Percentiles rank a stretch among this genome's conserved stretches.
These are phyloP conservation scores for Grammothele lineata DNA, from an alignment of 768 basidiomycete genomes.

Conservation along the genomic window DNA sequence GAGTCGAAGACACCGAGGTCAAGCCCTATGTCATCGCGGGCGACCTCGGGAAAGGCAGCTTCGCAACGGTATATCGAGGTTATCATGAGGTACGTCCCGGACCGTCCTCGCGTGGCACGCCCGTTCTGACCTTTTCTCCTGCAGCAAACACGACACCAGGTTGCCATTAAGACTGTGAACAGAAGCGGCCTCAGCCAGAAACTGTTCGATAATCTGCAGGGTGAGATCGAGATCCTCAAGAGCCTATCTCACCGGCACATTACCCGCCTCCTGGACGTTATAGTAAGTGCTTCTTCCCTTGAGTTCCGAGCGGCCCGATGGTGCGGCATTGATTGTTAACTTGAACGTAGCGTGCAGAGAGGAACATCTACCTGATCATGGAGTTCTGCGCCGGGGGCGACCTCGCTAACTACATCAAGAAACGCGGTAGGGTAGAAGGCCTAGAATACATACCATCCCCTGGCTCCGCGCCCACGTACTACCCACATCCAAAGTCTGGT, in stretches of 20 bases:
- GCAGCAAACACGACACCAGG: conserved; percentile 71
- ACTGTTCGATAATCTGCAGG: conserved; percentile 95
- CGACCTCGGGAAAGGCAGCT: conserved; percentile 87
- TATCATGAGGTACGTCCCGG: conserved; percentile 72
- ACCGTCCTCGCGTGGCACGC: neutral
- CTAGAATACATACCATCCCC: conserved; percentile 76
- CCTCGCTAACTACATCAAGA: conserved; percentile 95
- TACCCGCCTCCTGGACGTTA: conserved; percentile 88
- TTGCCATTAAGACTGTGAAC: conserved; percentile 94
- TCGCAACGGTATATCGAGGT: conserved; percentile 94
- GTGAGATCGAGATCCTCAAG: conserved; percentile 96
- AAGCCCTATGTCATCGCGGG: conserved; percentile 73
- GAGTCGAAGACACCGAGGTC: conserved; percentile 61
- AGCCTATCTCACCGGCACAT: conserved; percentile 90
- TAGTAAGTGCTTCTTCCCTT: conserved; percentile 46
- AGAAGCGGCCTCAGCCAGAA: conserved; percentile 85
- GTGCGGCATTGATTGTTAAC: neutral
- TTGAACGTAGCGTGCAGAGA: conserved; percentile 56
- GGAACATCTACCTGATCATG: conserved; percentile 92
- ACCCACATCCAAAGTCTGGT: conserved; percentile 86
- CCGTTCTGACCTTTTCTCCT: neutral
- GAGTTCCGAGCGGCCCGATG: neutral
- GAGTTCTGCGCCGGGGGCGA: conserved; percentile 97
- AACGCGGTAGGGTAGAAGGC: conserved; percentile 88
- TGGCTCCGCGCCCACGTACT: conserved; percentile 72